These are phyloP conservation scores for Cyberlindnera maritima DNA, from an alignment of 805 yeast genomes.

Conservation along the genomic window DNA sequence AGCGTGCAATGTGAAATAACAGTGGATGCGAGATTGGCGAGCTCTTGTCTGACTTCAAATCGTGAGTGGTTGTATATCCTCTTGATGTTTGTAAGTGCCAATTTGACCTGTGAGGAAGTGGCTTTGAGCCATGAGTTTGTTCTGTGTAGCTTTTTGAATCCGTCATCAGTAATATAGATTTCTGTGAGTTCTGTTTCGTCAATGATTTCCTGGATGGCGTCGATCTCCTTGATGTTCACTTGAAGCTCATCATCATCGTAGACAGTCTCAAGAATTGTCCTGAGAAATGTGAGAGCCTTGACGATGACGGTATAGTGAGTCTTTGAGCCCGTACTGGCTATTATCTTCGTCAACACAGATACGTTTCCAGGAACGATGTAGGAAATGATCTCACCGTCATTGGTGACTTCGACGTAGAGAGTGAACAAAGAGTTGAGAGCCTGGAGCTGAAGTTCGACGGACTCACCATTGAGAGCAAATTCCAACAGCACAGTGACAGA, in stretches of 20 bases:
- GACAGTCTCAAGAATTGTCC: conserved; percentile 31
- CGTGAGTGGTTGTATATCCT: conserved; percentile 29
- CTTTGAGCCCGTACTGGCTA: conserved; percentile 30
- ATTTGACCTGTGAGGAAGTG: conserved; percentile 47
- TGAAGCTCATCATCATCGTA: conserved; percentile 42
- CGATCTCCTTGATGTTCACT: conserved; percentile 22
- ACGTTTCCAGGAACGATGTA: conserved; percentile 51
- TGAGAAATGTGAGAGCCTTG: conserved; percentile 31
- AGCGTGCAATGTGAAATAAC: conserved; percentile 33
- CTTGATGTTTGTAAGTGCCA: conserved; percentile 36
- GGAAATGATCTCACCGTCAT: conserved; percentile 48
- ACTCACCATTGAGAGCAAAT: conserved; percentile 29
- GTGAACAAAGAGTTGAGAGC: conserved; percentile 34
- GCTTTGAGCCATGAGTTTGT: conserved; percentile 54
- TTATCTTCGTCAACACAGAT: conserved; percentile 40
- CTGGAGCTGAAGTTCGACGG: conserved; percentile 30
- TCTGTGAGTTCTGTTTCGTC: conserved; percentile 17
- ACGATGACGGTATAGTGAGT: conserved; percentile 38
- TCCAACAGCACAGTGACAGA: conserved; percentile 42
- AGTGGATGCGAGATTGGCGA: conserved; percentile 31
- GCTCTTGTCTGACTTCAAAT: conserved; percentile 31
- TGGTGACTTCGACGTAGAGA: conserved; percentile 33
- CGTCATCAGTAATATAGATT: conserved; percentile 19
- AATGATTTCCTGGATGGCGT: conserved; percentile 17
- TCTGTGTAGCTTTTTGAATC: conserved; percentile 35